Conservation (phyloP, 2,329 filamentous ascomycete genomes). For the Geosmithia morbida region DNA sequence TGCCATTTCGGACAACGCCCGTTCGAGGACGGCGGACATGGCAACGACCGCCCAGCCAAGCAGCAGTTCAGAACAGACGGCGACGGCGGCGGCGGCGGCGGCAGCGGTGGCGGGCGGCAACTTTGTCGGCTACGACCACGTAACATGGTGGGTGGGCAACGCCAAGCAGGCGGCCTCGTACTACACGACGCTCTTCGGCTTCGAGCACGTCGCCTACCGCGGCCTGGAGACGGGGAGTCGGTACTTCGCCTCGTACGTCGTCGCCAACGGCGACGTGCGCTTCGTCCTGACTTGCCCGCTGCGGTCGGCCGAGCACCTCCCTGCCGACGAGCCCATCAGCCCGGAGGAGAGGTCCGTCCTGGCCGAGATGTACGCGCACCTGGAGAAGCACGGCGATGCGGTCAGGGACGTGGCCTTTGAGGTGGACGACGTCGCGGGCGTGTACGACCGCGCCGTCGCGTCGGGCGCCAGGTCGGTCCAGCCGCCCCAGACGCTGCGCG, state of each 20-base stretch:
- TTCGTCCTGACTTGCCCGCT: conserved; percentile 79
- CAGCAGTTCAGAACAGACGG: no score
- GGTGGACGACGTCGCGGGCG: conserved; percentile 73
- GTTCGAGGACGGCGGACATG: conserved; percentile 25
- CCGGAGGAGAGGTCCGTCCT: conserved; percentile 51
- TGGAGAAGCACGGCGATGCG: conserved; percentile 79
- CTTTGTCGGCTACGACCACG: conserved; percentile 81
- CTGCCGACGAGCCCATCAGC: conserved; percentile 45
- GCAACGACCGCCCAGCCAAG: conserved; percentile 11
- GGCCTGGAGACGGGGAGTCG: conserved; percentile 81
- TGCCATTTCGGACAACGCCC: conserved; percentile 35
- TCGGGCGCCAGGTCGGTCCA: conserved; percentile 49
- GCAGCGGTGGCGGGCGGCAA: conserved; percentile 32
- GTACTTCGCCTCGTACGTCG: conserved; percentile 69
- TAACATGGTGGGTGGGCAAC: conserved; percentile 95
- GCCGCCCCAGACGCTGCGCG: conserved; percentile 36
- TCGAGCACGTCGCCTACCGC: conserved; percentile 66
- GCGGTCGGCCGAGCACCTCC: conserved; percentile 41
- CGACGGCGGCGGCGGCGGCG: no score
- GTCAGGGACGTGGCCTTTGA: conserved; percentile 95
- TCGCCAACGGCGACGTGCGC: conserved; percentile 59
- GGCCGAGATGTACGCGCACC: conserved; percentile 64
- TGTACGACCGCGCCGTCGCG: conserved; percentile 60
- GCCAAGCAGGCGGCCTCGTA: conserved; percentile 88
- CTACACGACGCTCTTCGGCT: conserved; percentile 80